Percentiles rank a stretch among this genome's conserved stretches.
phyloP scores from a whole-genome alignment of 2,329 filamentous ascomycete species.

The Ambrosiella xylebori region DNA sequence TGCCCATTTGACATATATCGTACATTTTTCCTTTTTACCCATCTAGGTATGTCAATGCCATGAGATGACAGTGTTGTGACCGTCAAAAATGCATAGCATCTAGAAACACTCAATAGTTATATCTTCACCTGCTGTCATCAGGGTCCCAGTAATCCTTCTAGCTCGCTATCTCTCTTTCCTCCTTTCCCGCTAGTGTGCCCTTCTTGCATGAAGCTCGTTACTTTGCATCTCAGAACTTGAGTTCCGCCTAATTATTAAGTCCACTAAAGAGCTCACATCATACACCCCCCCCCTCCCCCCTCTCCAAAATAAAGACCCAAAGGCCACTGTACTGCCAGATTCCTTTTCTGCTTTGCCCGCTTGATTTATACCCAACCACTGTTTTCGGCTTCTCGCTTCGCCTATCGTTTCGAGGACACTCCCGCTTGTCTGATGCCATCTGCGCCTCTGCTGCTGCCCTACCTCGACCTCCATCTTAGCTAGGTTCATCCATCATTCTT shows the following conservation, averaged over 20 bases:
- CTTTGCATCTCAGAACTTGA: not conserved
- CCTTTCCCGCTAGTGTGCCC: conserved; percentile 10
- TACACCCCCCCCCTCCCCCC: not conserved
- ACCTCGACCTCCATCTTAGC: not conserved
- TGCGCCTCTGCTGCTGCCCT: not conserved
- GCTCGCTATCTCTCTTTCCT: conserved; percentile 5
- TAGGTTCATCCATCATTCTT: not conserved
- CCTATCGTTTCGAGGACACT: not conserved
- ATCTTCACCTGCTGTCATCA: not conserved
- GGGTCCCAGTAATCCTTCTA: conserved; percentile 1
- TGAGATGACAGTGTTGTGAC: too few relatives aligned
- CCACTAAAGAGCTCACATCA: not conserved
- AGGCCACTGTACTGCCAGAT: not conserved
- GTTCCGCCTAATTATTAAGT: not conserved
- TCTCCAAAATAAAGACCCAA: not conserved
- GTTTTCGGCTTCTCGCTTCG: not conserved
- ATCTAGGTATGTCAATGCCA: too few relatives aligned
- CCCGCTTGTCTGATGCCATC: not conserved
- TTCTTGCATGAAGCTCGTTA: conserved; percentile 9
- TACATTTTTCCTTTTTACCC: too few relatives aligned
- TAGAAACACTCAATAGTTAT: not conserved
- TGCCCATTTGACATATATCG: not conserved
- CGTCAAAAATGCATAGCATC: too few relatives aligned
- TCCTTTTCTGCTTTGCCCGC: not conserved
- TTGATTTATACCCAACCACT: conserved; percentile 3